Conservation (phyloP, 129 eudicot genomes). For the Chrysanthemum makinoi region DNA sequence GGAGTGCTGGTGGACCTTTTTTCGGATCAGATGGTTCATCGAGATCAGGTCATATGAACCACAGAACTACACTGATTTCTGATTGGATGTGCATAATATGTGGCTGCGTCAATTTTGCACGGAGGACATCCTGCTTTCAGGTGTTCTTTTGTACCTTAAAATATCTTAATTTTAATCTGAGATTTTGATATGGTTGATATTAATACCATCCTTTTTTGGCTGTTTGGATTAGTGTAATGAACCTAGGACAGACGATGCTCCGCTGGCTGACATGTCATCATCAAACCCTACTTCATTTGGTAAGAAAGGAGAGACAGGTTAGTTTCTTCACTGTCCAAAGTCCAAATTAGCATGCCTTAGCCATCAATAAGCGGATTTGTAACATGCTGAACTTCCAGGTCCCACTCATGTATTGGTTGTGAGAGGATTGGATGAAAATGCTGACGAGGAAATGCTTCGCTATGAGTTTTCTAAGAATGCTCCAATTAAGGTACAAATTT, state of each 20-base stretch:
- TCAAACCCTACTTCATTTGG: conserved; percentile 60
- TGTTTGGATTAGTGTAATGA: conserved; percentile 73
- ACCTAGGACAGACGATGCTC: conserved; percentile 90
- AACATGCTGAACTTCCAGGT: conserved; percentile 44
- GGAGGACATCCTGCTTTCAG: conserved; percentile 96
- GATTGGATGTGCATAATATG: conserved; percentile 99
- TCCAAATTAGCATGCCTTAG: conserved; percentile 10
- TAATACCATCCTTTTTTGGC: not conserved
- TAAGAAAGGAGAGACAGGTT: conserved; percentile 87
- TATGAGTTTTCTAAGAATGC: conserved; percentile 95
- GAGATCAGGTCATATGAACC: conserved; percentile 63
- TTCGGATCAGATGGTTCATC: conserved; percentile 57
- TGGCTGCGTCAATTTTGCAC: conserved; percentile 92
- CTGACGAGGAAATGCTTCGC: conserved; percentile 99
- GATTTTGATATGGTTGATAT: not conserved
- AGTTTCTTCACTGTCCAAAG: conserved; percentile 17
- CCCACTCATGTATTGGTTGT: conserved; percentile 98
- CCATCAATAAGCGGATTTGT: conserved; percentile 4
- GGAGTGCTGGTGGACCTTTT: conserved; percentile 58
- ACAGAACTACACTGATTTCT: conserved; percentile 54
- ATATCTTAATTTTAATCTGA: not conserved
- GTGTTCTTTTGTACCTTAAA: conserved; percentile 31
- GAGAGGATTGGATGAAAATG: conserved; percentile 98
- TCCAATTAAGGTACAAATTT: conserved; percentile 68
- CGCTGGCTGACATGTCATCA: conserved; percentile 85